A percentile compares a stretch with the other conserved stretches of the same genome.
Evolutionary conservation across 495 filamentous ascomycete species (phyloP).

Genomic region (Tuber aestivum): DNA sequence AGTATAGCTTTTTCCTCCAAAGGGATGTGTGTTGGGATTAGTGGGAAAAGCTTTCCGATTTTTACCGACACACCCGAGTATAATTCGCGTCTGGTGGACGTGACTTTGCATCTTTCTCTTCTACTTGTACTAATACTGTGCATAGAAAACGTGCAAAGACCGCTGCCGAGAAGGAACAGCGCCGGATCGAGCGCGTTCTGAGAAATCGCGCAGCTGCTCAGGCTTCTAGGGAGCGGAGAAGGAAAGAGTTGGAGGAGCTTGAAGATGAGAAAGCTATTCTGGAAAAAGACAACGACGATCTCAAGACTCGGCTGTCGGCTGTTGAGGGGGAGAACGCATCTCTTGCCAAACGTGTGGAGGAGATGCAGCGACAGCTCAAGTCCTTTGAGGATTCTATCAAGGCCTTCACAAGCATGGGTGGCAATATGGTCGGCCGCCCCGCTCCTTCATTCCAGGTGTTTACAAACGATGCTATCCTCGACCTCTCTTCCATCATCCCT

Average conservation of each 20-base stretch:
- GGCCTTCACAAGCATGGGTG: conserved; percentile 31
- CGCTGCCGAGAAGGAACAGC: conserved; percentile 96
- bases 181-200: conserved; percentile 92
- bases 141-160: conserved; percentile 93
- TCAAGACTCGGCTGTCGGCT: conserved; percentile 57
- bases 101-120: conserved; percentile 49
- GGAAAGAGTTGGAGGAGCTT: conserved; percentile 83
- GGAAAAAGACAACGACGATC: conserved; percentile 61
- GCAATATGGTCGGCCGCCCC: not conserved
- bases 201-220: conserved; percentile 93
- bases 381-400: conserved; percentile 47
- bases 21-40: no score
- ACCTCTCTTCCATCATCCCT: conserved; percentile 52
- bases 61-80: conserved; percentile 16
- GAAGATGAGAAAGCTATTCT: conserved; percentile 66
- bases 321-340: conserved; percentile 61
- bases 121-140: not conserved
- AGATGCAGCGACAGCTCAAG: conserved; percentile 57
- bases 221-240: conserved; percentile 91
- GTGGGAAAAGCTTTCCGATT: not conserved
- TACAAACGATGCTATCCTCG: conserved; percentile 45
- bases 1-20: not conserved
- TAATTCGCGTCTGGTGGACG: conserved; percentile 50
- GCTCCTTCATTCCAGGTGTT: not conserved
- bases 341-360: conserved; percentile 60